Conservation (phyloP, 2,329 filamentous ascomycete genomes). For the Thyridium curvatum region DNA sequence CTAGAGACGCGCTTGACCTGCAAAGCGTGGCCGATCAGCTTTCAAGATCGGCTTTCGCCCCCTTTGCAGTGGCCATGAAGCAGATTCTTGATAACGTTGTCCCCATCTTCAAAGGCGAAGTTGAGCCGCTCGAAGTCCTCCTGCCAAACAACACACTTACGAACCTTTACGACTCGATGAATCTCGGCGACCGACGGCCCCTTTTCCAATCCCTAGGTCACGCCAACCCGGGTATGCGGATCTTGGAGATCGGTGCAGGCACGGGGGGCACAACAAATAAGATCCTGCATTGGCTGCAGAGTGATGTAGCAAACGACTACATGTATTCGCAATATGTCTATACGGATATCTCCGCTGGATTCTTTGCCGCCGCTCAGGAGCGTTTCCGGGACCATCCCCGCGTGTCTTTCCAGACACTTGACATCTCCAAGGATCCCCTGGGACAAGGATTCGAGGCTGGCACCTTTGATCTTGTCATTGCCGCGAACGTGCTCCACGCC, state of each 20-base stretch:
- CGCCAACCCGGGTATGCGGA: slow-evolving; percentile 13
- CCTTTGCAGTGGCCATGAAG: too few species aligned
- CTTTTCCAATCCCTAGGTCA: slow-evolving; percentile 4
- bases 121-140: slow-evolving; percentile 20
- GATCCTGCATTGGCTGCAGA: too few species aligned
- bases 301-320: too few species aligned
- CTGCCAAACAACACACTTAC: slow-evolving; percentile 16
- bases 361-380: slow-evolving; percentile 23
- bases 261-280: slow-evolving; percentile 18
- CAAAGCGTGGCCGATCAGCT: too few species aligned
- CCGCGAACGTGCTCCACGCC: background rate
- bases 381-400: slow-evolving; percentile 11
- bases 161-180: too few species aligned
- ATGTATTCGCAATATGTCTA: slow-evolving; percentile 14
- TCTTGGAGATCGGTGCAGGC: slow-evolving; percentile 32
- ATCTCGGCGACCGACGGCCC: too few species aligned
- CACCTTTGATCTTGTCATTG: background rate
- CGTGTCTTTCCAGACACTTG: background rate
- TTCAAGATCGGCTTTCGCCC: too few species aligned
- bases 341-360: slow-evolving; percentile 12
- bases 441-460: background rate
- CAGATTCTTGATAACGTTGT: slow-evolving; percentile 5
- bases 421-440: background rate
- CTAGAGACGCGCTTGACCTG: too few species aligned
- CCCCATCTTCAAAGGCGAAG: slow-evolving; percentile 14